Conservation (phyloP, 768 basidiomycete genomes). For the Hydnum rufescens region DNA sequence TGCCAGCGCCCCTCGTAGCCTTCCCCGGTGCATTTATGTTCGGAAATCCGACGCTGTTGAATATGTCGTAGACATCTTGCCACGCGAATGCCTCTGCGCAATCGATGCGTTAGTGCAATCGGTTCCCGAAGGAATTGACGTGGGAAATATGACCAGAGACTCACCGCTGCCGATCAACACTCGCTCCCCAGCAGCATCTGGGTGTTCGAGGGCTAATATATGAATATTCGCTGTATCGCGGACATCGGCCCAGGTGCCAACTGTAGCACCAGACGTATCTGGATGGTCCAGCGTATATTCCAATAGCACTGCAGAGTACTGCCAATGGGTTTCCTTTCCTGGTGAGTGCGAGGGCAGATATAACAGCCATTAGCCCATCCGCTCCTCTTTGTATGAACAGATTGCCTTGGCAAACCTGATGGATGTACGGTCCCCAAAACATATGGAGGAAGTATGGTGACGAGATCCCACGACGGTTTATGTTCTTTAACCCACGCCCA, state of each 20-base stretch:
- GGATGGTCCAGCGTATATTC: not conserved
- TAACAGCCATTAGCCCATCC: not conserved
- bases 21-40: too few species aligned
- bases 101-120: too few species aligned
- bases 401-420: too few species aligned
- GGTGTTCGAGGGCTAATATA: conserved; percentile 11
- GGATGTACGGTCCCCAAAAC: too few species aligned
- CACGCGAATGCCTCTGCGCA: too few species aligned
- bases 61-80: too few species aligned
- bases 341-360: not conserved
- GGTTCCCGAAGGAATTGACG: too few species aligned
- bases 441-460: conserved; percentile 4
- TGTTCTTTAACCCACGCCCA: conserved; percentile 12
- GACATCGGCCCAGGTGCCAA: conserved; percentile 14
- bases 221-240: conserved; percentile 16
- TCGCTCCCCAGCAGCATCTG: conserved; percentile 12
- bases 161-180: too few species aligned
- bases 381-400: not conserved
- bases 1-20: too few species aligned
- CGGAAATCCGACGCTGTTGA: too few species aligned
- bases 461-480: conserved; percentile 8
- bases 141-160: too few species aligned
- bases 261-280: not conserved
- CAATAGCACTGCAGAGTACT: not conserved
- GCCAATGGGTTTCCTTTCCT: not conserved